Percentiles rank a stretch among this genome's conserved stretches.
These are phyloP conservation scores for Saccharomycopsis schoenii DNA, from an alignment of 805 yeast genomes.

Conservation along the genomic window DNA sequence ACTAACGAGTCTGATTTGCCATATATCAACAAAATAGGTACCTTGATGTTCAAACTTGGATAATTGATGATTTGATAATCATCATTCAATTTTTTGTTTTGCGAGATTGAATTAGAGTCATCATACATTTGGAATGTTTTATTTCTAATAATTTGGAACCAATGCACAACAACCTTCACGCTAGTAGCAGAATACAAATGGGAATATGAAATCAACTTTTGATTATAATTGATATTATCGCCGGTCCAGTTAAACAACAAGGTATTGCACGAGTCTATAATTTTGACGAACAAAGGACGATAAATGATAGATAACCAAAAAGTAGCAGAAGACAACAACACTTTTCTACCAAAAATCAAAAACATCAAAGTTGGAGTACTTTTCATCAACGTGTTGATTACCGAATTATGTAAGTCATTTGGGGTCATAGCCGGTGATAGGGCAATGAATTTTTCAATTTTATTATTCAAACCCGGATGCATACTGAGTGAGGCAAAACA, in stretches of 20 bases:
- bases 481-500: conserved; percentile 73
- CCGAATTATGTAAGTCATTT: conserved; percentile 64
- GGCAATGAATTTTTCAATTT: conserved; percentile 50
- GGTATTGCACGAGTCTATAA: conserved; percentile 63
- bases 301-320: conserved; percentile 67
- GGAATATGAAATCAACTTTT: conserved; percentile 71
- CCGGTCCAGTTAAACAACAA: conserved; percentile 76
- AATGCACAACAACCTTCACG: conserved; percentile 88
- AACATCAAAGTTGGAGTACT: conserved; percentile 68
- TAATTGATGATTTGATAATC: conserved; percentile 42
- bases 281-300: conserved; percentile 61
- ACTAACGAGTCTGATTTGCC: conserved; percentile 78
- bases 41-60: conserved; percentile 56
- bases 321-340: conserved; percentile 65
- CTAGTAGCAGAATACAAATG: conserved; percentile 88
- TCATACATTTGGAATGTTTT: conserved; percentile 83
- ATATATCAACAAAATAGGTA: conserved; percentile 71
- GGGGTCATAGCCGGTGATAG: conserved; percentile 95
- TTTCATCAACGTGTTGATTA: conserved; percentile 65
- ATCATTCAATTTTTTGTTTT: conserved; percentile 14
- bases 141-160: conserved; percentile 83
- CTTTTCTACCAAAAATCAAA: conserved; percentile 61
- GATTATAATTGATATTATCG: conserved; percentile 55
- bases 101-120: conserved; percentile 29
- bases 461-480: conserved; percentile 41